phyloP scores from a whole-genome alignment of 495 filamentous ascomycete genomes.

The Astrothelium macrocarpum region DNA sequence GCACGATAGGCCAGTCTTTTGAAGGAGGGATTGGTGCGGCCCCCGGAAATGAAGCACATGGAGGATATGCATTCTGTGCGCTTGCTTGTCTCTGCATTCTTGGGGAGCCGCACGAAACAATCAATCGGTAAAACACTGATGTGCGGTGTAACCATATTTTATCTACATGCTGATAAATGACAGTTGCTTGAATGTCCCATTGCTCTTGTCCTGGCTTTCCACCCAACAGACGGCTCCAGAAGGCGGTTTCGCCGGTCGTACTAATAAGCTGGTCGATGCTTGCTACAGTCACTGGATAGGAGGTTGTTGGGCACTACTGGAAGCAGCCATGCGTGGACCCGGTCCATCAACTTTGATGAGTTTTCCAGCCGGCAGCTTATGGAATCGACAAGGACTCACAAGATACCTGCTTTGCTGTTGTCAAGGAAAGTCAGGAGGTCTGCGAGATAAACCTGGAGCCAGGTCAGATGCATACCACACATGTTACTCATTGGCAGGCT shows the following conservation, averaged over 20 bases:
- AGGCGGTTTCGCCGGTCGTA: conserved; percentile 82
- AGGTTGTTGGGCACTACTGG: conserved; percentile 80
- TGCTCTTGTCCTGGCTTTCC: conserved; percentile 76
- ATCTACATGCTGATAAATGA: neutral
- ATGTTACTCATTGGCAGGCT: conserved; percentile 78
- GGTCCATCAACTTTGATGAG: neutral
- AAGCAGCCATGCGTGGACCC: conserved; percentile 60
- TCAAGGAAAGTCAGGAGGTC: conserved; percentile 66
- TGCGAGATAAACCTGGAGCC: conserved; percentile 91
- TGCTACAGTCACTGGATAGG: conserved; percentile 98
- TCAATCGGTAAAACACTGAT: conserved; percentile 44
- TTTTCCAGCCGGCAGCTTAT: conserved; percentile 38
- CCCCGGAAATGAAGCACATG: conserved; percentile 84
- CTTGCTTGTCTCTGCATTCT: conserved; percentile 78
- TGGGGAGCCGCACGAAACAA: conserved; percentile 60
- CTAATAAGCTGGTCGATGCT: conserved; percentile 97
- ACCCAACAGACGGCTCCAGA: conserved; percentile 84
- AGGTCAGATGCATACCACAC: conserved; percentile 82
- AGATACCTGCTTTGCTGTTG: conserved; percentile 85
- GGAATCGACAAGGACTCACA: conserved; percentile 72
- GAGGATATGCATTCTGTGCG: conserved; percentile 92
- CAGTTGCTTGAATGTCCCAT: conserved; percentile 60
- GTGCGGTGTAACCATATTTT: neutral
- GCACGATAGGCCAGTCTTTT: conserved; percentile 66
- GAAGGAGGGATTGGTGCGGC: conserved; percentile 84